Conservation (phyloP, 2,329 filamentous ascomycete species). For the Fusarium gaditjirri region DNA sequence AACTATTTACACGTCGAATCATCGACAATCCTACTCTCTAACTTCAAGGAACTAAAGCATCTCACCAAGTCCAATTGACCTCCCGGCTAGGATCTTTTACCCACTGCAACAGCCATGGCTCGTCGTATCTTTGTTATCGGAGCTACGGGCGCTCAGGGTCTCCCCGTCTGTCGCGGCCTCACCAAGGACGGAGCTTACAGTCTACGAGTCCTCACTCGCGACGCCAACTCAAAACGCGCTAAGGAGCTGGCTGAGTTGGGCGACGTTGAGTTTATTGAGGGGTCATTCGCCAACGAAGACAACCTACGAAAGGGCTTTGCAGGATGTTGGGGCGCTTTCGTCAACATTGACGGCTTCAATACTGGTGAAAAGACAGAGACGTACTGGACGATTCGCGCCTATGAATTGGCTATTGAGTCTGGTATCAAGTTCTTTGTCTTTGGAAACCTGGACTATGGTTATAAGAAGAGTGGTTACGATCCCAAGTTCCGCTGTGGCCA, state of each 20-base stretch:
- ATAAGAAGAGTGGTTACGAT: conserved; percentile 60
- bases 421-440: conserved; percentile 56
- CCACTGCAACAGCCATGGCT: background rate
- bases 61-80: rapidly evolving
- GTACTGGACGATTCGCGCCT: conserved; percentile 4
- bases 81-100: rapidly evolving
- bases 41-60: rapidly evolving
- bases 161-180: conserved; percentile 10
- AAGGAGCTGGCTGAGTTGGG: background rate
- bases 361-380: conserved; percentile 29
- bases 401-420: conserved; percentile 17
- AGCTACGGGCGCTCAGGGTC: conserved; percentile 20
- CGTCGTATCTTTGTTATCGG: conserved; percentile 15
- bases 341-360: conserved; percentile 25
- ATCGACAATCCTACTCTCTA: background rate
- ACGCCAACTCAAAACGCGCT: background rate
- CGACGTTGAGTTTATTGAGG: background rate
- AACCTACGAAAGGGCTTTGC: conserved; percentile 1
- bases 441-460: conserved; percentile 60
- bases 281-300: conserved; percentile 6
- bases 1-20: rapidly evolving
- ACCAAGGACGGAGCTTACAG: conserved; percentile 2
- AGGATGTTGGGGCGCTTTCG: conserved; percentile 6
- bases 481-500: conserved; percentile 59
- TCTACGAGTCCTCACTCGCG: conserved; percentile 15